phyloP scores from a whole-genome alignment of 1,139 yeast genomes.

The Saccharomyces hybrid region DNA sequence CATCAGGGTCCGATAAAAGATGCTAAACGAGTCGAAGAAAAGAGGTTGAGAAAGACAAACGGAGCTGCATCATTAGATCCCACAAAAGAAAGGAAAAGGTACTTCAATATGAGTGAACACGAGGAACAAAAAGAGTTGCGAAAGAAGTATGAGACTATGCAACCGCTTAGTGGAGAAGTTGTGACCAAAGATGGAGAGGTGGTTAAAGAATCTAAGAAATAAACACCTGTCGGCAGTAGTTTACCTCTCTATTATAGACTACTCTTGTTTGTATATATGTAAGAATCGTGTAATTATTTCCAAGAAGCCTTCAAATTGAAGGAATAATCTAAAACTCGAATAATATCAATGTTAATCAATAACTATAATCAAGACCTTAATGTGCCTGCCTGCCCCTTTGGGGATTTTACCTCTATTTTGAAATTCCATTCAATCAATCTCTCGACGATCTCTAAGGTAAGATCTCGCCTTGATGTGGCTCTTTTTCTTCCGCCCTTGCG shows the following conservation, averaged over 20 bases:
- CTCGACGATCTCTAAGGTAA: not conserved
- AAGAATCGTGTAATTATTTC: not conserved
- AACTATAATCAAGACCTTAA: not conserved
- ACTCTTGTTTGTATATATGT: not conserved
- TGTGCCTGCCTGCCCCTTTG: not conserved
- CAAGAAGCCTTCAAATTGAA: not conserved
- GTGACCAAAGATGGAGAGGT: slow-evolving; percentile 26
- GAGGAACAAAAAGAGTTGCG: slow-evolving; percentile 62
- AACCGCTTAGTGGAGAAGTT: slow-evolving; percentile 52
- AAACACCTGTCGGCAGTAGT: not conserved
- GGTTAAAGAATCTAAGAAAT: slow-evolving; percentile 1
- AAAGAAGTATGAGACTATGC: slow-evolving; percentile 54
- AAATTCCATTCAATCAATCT: not conserved
- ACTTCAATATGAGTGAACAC: slow-evolving; percentile 64
- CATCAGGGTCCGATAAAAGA: slow-evolving; percentile 78
- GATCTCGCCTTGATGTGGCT: not conserved
- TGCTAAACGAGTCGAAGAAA: slow-evolving; percentile 50
- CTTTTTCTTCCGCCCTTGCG: not conserved
- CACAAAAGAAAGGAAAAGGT: slow-evolving; percentile 35
- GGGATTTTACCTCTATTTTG: not conserved
- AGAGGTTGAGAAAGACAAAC: slow-evolving; percentile 26
- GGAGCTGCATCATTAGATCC: slow-evolving; percentile 13
- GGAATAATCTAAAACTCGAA: not conserved
- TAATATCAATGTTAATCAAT: not conserved
- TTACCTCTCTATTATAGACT: not conserved